These are phyloP conservation scores for Thuja plicata DNA, from an alignment of 83 land plant genomes.

Conservation along the genomic window DNA sequence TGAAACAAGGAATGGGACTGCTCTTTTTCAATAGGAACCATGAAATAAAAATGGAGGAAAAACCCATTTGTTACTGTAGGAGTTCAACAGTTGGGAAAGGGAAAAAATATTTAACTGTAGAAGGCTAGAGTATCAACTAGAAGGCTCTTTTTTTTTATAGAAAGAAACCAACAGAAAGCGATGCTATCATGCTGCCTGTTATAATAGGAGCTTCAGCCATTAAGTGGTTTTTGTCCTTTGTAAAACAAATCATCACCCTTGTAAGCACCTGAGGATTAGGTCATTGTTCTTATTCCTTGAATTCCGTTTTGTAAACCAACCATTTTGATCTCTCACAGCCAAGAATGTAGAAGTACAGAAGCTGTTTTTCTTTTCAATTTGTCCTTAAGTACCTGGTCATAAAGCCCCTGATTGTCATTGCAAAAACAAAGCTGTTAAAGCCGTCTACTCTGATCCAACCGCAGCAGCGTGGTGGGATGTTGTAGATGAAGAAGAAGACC, in stretches of 20 bases:
- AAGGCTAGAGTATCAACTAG: background rate
- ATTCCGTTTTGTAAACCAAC: background rate
- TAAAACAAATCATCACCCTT: background rate
- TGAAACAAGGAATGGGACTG: background rate
- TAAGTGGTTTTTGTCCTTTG: background rate
- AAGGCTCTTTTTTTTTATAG: background rate
- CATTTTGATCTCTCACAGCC: background rate
- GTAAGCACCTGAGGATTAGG: background rate
- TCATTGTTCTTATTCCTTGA: background rate
- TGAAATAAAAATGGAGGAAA: background rate
- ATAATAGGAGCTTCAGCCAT: background rate
- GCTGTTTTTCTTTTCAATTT: background rate
- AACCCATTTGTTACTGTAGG: background rate
- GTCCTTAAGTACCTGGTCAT: background rate
- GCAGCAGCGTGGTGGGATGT: no score
- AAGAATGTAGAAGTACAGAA: background rate
- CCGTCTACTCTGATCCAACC: no score
- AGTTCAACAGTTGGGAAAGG: background rate
- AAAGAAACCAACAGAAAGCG: background rate
- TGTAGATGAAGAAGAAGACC: no score
- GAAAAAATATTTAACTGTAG: background rate
- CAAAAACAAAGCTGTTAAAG: no score
- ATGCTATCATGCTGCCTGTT: background rate
- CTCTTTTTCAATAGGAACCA: background rate
- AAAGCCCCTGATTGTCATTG: no score